Conservation (phyloP, 495 filamentous ascomycete genomes). For the Penicillium egyptiacum region DNA sequence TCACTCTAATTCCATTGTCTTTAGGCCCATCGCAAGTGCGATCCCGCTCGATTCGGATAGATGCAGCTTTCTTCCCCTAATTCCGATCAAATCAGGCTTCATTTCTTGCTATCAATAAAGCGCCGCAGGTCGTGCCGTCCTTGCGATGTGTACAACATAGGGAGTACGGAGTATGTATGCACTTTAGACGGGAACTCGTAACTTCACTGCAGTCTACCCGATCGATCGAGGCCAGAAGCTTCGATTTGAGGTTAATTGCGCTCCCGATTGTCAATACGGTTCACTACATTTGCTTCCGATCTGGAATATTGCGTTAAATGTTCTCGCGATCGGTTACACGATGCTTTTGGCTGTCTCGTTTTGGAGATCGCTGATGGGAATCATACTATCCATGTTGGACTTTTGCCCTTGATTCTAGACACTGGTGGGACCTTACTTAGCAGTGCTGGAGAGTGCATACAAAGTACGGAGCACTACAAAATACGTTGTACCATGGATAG, state of each 20-base stretch:
- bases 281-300: background rate
- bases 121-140: constrained; percentile 8
- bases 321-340: background rate
- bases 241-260: constrained; percentile 23
- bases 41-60: constrained; percentile 13
- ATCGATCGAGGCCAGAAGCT: constrained; percentile 24
- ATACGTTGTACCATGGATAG: background rate
- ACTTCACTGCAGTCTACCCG: constrained; percentile 22
- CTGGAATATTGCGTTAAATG: constrained; percentile 9
- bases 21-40: constrained; percentile 9
- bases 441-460: background rate
- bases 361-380: background rate
- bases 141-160: constrained; percentile 15
- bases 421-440: background rate
- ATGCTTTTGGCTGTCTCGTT: background rate
- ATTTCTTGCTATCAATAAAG: constrained; percentile 4
- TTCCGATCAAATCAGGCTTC: background rate
- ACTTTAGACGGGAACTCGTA: constrained; percentile 13
- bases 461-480: background rate
- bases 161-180: background rate
- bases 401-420: constrained; percentile 3
- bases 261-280: background rate
- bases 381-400: background rate
- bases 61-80: background rate
- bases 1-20: constrained; percentile 17